Evolutionary conservation across 2,329 filamentous ascomycete species (phyloP).

Genomic region (Xylaria sp.): DNA sequence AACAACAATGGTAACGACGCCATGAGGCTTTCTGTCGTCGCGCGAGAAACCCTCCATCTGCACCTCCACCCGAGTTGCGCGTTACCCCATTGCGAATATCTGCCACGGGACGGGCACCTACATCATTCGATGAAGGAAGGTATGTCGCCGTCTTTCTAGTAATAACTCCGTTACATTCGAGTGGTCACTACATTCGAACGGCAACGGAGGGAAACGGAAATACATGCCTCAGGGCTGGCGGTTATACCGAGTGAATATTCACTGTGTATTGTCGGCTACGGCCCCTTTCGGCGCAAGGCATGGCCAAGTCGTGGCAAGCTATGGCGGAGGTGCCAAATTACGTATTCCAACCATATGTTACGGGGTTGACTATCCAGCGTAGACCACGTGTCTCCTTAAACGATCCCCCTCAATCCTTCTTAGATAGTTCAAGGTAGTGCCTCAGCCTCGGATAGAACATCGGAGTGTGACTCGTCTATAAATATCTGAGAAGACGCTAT

Average conservation of each 20-base stretch:
- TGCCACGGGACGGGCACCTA: neutral
- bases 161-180: neutral
- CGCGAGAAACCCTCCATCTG: neutral
- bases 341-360: neutral
- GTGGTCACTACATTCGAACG: neutral
- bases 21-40: slow-evolving; percentile 11
- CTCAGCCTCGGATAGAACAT: neutral
- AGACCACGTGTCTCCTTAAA: neutral
- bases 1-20: neutral
- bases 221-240: neutral
- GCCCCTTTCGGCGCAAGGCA: neutral
- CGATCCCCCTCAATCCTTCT: neutral
- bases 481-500: slow-evolving; percentile 4
- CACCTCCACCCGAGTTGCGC: neutral
- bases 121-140: neutral
- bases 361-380: neutral
- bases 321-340: neutral
- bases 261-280: neutral
- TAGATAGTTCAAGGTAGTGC: neutral
- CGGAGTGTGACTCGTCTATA: neutral
- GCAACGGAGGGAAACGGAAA: neutral
- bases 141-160: neutral
- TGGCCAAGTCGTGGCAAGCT: slow-evolving; percentile 9
- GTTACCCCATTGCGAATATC: neutral
- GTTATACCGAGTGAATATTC: neutral